Conservation (phyloP, 495 filamentous ascomycete species). For the Astrocystis sublimbata region DNA sequence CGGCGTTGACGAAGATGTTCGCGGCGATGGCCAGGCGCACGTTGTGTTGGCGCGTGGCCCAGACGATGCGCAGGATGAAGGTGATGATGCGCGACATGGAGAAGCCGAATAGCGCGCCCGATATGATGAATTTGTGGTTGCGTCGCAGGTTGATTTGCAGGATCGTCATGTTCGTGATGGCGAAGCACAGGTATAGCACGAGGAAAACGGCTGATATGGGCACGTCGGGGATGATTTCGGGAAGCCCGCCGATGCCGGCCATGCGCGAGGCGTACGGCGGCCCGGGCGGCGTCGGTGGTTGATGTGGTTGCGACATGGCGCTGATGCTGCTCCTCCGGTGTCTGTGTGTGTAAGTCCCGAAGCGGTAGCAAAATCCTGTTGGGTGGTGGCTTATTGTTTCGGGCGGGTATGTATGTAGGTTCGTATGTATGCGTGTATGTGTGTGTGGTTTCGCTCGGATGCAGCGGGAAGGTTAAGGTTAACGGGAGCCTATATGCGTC, state of each 20-base stretch:
- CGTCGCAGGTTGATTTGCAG: constrained; percentile 58
- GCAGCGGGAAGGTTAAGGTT: background rate
- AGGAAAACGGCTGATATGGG: constrained; percentile 68
- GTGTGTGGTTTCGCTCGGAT: constrained; percentile 4
- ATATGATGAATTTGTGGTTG: constrained; percentile 72
- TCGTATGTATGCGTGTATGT: no score
- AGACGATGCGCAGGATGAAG: constrained; percentile 64
- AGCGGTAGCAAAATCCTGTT: background rate
- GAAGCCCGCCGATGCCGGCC: constrained; percentile 60
- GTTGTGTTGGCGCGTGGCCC: constrained; percentile 52
- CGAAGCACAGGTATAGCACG: constrained; percentile 61
- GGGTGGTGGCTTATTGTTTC: background rate
- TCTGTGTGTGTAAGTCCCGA: no score
- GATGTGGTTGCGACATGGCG: constrained; percentile 8
- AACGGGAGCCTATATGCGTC: background rate
- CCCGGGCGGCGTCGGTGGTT: constrained; percentile 26
- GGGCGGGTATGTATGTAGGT: no score
- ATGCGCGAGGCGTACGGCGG: constrained; percentile 41
- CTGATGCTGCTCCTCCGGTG: no score
- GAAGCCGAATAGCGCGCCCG: constrained; percentile 72
- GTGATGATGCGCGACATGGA: constrained; percentile 73
- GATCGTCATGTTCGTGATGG: constrained; percentile 65
- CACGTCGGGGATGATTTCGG: constrained; percentile 59
- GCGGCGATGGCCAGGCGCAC: constrained; percentile 69
- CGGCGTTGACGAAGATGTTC: constrained; percentile 73